A percentile compares a stretch with the other conserved stretches of the same genome.
Evolutionary conservation across 2,329 filamentous ascomycete species (phyloP).

Genomic region (Metarhizium anisopliae): DNA sequence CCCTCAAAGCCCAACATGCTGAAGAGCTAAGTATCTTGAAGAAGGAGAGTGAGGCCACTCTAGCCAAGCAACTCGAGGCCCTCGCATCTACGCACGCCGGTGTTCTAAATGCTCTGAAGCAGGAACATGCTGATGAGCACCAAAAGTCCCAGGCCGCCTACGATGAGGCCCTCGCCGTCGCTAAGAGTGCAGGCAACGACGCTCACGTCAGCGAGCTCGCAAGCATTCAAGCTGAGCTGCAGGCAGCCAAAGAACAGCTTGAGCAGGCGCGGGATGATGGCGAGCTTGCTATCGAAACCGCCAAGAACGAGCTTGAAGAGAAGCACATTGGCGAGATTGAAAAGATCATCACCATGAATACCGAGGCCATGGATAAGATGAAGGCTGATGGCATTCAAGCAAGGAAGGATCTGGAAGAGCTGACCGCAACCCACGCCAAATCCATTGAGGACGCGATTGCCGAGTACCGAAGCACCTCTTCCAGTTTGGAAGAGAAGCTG

Average conservation of each 20-base stretch:
- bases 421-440: constrained; percentile 27
- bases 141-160: constrained; percentile 23
- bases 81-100: constrained; percentile 36
- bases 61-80: constrained; percentile 31
- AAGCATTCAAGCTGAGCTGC: constrained; percentile 21
- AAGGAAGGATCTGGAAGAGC: constrained; percentile 35
- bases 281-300: constrained; percentile 34
- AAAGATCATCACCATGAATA: constrained; percentile 33
- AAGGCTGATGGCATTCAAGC: constrained; percentile 28
- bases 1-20: constrained; percentile 46
- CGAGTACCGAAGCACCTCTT: constrained; percentile 26
- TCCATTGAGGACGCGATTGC: constrained; percentile 31
- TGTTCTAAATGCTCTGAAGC: constrained; percentile 32
- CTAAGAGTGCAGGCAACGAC: constrained; percentile 20
- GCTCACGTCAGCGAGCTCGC: constrained; percentile 22
- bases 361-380: constrained; percentile 30
- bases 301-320: constrained; percentile 35
- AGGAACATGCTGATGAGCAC: constrained; percentile 29
- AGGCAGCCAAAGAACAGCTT: constrained; percentile 33
- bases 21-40: constrained; percentile 37
- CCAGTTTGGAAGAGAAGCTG: constrained; percentile 26
- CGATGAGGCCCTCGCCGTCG: constrained; percentile 19
- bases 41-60: constrained; percentile 28
- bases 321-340: constrained; percentile 39
- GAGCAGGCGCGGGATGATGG: constrained; percentile 34